A percentile compares a stretch with the other conserved stretches of the same genome.
These are phyloP conservation scores for Fusarium nygamai DNA, from an alignment of 2,329 filamentous ascomycete species.

Conservation along the genomic window DNA sequence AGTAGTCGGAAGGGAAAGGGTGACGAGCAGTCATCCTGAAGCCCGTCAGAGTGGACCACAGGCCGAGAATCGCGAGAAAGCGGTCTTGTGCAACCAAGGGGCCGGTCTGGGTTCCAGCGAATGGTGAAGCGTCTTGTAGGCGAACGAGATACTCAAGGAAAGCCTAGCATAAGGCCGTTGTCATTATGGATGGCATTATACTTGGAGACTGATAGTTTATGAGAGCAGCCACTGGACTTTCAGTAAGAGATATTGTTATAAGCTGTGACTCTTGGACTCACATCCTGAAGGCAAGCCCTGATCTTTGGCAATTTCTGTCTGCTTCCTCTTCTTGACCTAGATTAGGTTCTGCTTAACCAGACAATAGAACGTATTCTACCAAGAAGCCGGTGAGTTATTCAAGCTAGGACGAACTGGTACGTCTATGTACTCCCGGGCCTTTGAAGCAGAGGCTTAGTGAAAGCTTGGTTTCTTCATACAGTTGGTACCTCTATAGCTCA, in stretches of 20 bases:
- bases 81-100: too few species aligned
- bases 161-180: fast-evolving
- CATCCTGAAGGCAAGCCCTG: fast-evolving
- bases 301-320: fast-evolving
- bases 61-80: too few species aligned
- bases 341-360: too few species aligned
- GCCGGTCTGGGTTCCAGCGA: fast-evolving
- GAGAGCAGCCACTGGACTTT: not conserved
- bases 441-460: fast-evolving
- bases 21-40: fast-evolving
- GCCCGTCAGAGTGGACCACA: not conserved
- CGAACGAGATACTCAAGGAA: fast-evolving
- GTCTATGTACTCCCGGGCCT: fast-evolving
- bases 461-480: fast-evolving
- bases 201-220: fast-evolving
- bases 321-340: too few species aligned
- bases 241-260: fast-evolving
- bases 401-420: fast-evolving
- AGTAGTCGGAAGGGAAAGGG: too few species aligned
- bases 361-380: too few species aligned
- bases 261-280: fast-evolving
- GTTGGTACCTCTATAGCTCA: fast-evolving
- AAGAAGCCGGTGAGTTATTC: fast-evolving
- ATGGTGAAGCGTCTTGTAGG: fast-evolving
- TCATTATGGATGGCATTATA: fast-evolving